Conservation (phyloP, 306 rosid genomes). For the Gleditsia sinensis region DNA sequence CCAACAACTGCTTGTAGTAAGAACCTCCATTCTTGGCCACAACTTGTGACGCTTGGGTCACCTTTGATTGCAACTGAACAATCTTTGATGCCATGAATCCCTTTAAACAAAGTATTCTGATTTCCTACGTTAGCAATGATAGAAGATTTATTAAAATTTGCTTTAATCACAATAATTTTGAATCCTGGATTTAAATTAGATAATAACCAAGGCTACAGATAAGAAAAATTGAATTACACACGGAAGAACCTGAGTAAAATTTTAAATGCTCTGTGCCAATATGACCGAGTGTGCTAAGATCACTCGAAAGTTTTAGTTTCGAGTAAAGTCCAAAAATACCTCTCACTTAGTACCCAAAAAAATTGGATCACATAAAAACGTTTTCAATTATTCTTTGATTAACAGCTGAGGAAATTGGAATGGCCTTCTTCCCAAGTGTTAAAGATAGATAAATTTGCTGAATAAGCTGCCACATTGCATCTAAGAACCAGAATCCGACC, state of each 20-base stretch:
- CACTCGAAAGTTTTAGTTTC: too few relatives aligned
- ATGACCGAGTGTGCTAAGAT: too few relatives aligned
- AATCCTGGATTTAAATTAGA: neutral
- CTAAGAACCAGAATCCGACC: neutral
- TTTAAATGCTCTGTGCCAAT: too few relatives aligned
- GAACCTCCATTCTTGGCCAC: conserved; percentile 37
- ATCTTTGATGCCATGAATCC: conserved; percentile 53
- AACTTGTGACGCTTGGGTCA: conserved; percentile 40
- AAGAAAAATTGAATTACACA: neutral
- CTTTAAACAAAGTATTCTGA: conserved; percentile 13
- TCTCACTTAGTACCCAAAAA: too few relatives aligned
- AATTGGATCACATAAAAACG: too few relatives aligned
- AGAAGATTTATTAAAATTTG: neutral
- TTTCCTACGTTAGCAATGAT: neutral
- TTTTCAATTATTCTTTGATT: neutral
- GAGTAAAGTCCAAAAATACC: too few relatives aligned
- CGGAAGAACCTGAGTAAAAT: too few relatives aligned
- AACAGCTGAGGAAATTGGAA: neutral
- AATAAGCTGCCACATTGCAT: neutral
- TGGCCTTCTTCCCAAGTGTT: neutral
- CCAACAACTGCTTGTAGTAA: conserved; percentile 49
- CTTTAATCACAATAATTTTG: neutral
- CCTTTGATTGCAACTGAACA: conserved; percentile 46
- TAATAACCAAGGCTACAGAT: neutral
- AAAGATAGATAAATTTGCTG: neutral